phyloP scores from a whole-genome alignment of 495 filamentous ascomycete species.

The Xylaria grammica region DNA sequence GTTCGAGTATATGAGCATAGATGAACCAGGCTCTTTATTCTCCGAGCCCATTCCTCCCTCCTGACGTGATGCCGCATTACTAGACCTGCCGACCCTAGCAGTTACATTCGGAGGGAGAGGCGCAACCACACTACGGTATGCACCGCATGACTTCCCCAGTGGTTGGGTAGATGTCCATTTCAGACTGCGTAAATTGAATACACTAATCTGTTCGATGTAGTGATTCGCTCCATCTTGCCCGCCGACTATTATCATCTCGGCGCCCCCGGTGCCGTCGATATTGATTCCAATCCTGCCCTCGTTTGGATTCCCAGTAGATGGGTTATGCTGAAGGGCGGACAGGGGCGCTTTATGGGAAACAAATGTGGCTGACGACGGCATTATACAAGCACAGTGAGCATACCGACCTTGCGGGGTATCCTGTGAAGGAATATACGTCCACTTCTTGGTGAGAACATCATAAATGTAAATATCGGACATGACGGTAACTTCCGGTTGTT shows the following conservation, averaged over 20 bases:
- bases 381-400: slow-evolving; percentile 92
- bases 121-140: slow-evolving; percentile 93
- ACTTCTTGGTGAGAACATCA: slow-evolving; percentile 82
- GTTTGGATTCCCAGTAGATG: slow-evolving; percentile 75
- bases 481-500: slow-evolving; percentile 88
- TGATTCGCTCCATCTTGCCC: slow-evolving; percentile 97
- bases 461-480: slow-evolving; percentile 99
- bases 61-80: slow-evolving; percentile 39
- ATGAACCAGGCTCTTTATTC: slow-evolving; percentile 66
- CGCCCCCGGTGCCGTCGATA: slow-evolving; percentile 88
- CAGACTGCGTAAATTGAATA: slow-evolving; percentile 94
- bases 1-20: slow-evolving; percentile 98
- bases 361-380: slow-evolving; percentile 86
- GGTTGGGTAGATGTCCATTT: slow-evolving; percentile 91
- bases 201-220: slow-evolving; percentile 97
- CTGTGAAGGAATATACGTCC: slow-evolving; percentile 80
- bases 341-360: slow-evolving; percentile 80
- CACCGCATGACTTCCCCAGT: slow-evolving; percentile 88
- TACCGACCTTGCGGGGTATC: slow-evolving; percentile 93
- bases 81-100: slow-evolving; percentile 70
- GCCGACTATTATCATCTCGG: slow-evolving; percentile 96
- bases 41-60: slow-evolving; percentile 49
- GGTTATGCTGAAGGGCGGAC: slow-evolving; percentile 88
- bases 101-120: slow-evolving; percentile 70
- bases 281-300: slow-evolving; percentile 84